phyloP scores from a whole-genome alignment of 352 stramenopile genomes.

The Globisporangium sylvaticum region DNA sequence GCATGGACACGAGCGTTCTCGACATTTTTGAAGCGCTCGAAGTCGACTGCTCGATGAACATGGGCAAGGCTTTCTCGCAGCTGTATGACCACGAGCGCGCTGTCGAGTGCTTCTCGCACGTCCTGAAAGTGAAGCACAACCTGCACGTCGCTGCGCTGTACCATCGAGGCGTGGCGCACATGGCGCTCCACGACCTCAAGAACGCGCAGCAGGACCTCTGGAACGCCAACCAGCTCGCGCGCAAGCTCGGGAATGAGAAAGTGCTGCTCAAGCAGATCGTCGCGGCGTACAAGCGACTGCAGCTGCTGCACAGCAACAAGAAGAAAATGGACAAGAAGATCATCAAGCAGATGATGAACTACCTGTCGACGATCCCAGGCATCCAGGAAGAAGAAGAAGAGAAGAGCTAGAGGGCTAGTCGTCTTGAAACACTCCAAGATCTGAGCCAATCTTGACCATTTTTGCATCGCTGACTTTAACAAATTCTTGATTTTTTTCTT shows the following conservation, averaged over 20 bases:
- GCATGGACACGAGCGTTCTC: slow-evolving; percentile 49
- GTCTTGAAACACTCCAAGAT: neutral
- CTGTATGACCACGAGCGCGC: slow-evolving; percentile 53
- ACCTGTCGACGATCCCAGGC: slow-evolving; percentile 64
- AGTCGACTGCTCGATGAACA: slow-evolving; percentile 80
- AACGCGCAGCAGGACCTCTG: slow-evolving; percentile 64
- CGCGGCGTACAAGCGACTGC: slow-evolving; percentile 67
- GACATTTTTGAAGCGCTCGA: slow-evolving; percentile 44
- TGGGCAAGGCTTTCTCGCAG: slow-evolving; percentile 64
- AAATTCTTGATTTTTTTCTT: neutral
- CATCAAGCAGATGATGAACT: slow-evolving; percentile 82
- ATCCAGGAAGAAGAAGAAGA: slow-evolving; percentile 34
- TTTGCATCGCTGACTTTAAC: neutral
- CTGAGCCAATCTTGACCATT: neutral
- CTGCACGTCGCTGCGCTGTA: slow-evolving; percentile 69
- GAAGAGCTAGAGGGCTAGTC: neutral
- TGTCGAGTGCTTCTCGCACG: slow-evolving; percentile 58
- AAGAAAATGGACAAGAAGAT: slow-evolving; percentile 81
- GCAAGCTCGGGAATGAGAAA: slow-evolving; percentile 29
- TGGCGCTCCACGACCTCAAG: slow-evolving; percentile 61
- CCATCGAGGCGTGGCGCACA: slow-evolving; percentile 55
- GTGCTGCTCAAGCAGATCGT: slow-evolving; percentile 45
- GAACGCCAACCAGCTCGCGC: slow-evolving; percentile 55
- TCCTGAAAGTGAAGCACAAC: slow-evolving; percentile 33
- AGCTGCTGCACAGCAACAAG: slow-evolving; percentile 65